Conservation (phyloP, 2,329 filamentous ascomycete genomes). For the Colletotrichum plurivorum region DNA sequence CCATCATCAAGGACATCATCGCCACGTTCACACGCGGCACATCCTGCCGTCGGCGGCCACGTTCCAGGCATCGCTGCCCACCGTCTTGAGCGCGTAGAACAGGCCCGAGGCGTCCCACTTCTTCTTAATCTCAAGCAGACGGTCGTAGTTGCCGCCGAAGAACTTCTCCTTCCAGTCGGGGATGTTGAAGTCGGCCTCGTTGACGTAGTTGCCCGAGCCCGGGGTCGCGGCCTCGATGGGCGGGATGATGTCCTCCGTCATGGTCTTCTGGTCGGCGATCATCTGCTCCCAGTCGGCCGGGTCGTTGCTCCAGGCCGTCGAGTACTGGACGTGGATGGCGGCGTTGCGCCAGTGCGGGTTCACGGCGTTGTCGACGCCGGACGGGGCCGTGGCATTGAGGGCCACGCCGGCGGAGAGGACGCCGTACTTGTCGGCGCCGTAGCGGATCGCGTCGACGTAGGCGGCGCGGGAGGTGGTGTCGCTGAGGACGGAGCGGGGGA, state of each 20-base stretch:
- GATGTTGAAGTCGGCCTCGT: constrained; percentile 66
- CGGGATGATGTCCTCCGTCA: constrained; percentile 41
- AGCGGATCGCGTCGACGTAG: constrained; percentile 39
- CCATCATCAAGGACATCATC: not conserved
- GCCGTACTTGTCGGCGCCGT: constrained; percentile 33
- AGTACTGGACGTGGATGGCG: constrained; percentile 39
- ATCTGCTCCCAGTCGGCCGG: constrained; percentile 36
- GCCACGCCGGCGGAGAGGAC: constrained; percentile 43
- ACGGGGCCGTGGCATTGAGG: constrained; percentile 36
- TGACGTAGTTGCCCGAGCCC: constrained; percentile 62
- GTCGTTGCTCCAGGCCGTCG: constrained; percentile 40
- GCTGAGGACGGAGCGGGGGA: constrained; percentile 53
- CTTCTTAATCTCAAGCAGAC: constrained; percentile 61
- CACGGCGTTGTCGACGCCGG: constrained; percentile 38
- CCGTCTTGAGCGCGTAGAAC: constrained; percentile 63
- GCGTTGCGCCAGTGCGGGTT: constrained; percentile 39
- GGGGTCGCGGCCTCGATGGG: constrained; percentile 49
- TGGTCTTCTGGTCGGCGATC: constrained; percentile 35
- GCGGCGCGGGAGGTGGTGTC: constrained; percentile 47
- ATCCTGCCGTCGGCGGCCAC: constrained; percentile 56
- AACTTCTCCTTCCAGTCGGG: constrained; percentile 61
- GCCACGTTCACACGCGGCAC: constrained; percentile 47
- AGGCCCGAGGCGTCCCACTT: constrained; percentile 63
- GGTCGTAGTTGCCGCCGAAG: constrained; percentile 62
- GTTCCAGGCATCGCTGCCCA: constrained; percentile 67